Evolutionary conservation across 192 early-diverging fungal species (phyloP).

Genomic region (Backusella tarrabulga): DNA sequence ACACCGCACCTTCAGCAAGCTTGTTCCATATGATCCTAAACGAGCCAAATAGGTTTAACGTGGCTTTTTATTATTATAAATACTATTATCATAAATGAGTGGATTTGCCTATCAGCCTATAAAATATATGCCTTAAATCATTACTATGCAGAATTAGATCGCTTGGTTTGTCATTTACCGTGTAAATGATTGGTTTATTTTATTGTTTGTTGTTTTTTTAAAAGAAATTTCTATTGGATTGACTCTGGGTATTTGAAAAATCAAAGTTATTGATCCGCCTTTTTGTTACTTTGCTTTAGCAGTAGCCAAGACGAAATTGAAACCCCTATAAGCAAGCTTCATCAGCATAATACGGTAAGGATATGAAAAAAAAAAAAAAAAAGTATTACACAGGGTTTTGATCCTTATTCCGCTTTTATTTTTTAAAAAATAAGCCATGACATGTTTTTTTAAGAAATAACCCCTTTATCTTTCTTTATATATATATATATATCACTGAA

Average conservation of each 20-base stretch:
- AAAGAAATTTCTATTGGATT: background rate
- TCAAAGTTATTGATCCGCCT: background rate
- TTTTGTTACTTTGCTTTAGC: too few species aligned
- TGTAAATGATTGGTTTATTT: background rate
- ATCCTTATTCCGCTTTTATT: background rate
- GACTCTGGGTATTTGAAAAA: background rate
- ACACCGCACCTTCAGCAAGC: background rate
- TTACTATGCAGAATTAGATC: background rate
- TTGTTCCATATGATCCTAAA: background rate
- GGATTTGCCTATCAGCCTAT: background rate
- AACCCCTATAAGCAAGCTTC: too few species aligned
- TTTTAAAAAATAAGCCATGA: background rate
- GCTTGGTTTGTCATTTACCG: background rate
- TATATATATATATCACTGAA: background rate
- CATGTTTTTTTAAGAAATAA: background rate
- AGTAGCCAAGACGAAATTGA: too few species aligned
- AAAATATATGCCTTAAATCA: background rate
- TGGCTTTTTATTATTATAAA: background rate
- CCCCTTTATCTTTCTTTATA: background rate
- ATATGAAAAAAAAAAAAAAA: background rate
- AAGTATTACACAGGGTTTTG: background rate
- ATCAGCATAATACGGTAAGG: background rate
- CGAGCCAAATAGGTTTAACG: background rate
- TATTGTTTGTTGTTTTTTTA: background rate
- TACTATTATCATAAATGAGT: background rate